A percentile compares a stretch with the other conserved stretches of the same genome.
Evolutionary conservation across 139 green algal species (phyloP).

Genomic region (Astrephomene gubernaculifera): DNA sequence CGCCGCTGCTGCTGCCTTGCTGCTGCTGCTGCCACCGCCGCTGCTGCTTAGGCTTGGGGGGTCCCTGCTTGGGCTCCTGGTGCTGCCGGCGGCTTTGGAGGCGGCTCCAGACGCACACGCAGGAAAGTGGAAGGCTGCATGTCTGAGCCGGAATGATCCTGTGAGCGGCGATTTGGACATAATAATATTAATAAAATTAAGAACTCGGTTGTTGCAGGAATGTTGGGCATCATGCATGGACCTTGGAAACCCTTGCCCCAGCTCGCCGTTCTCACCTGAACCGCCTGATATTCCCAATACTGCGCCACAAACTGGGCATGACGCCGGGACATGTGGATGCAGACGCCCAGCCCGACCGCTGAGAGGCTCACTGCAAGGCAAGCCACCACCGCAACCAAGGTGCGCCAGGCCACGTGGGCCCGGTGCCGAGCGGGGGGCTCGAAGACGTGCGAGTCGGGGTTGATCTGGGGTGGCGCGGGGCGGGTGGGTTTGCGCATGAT

Average conservation of each 20-base stretch:
- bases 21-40: background rate
- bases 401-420: background rate
- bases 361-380: background rate
- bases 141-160: background rate
- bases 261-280: slow-evolving; percentile 1
- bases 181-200: no score
- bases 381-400: background rate
- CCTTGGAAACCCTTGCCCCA: background rate
- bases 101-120: background rate
- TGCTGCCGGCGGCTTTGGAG: background rate
- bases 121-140: background rate
- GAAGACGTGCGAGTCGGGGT: slow-evolving; percentile 12
- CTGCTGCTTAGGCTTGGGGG: background rate
- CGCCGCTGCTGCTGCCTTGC: background rate
- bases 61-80: no score
- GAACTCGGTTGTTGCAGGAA: no score
- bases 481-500: no score
- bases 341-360: background rate
- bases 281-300: slow-evolving; percentile 34
- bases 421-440: background rate
- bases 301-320: slow-evolving; percentile 18
- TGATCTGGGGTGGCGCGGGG: background rate
- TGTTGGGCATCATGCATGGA: no score
- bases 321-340: slow-evolving; percentile 8
- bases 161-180: no score